These are phyloP conservation scores for Trichomonas vaginalis DNA, from an alignment of 208 protist species.

Conservation along the genomic window DNA sequence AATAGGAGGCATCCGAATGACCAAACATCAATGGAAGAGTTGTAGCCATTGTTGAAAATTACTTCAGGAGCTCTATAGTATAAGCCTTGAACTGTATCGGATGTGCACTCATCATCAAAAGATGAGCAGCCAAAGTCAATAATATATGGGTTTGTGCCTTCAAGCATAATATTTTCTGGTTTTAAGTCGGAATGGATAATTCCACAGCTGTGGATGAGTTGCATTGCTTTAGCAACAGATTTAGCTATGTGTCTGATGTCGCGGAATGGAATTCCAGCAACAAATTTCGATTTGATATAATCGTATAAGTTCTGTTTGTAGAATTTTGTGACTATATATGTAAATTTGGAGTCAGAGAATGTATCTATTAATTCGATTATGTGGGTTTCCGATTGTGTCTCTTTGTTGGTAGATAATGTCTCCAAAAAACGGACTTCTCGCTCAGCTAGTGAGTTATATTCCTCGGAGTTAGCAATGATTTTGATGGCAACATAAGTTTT, in stretches of 20 bases:
- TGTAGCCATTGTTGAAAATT: slow-evolving; percentile 32
- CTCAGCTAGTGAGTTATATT: neutral
- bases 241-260: neutral
- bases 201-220: neutral
- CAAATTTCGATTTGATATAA: neutral
- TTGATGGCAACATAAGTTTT: too few relatives aligned
- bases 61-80: slow-evolving; percentile 47
- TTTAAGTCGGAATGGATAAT: slow-evolving; percentile 45
- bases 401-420: neutral
- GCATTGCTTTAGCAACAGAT: neutral
- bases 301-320: neutral
- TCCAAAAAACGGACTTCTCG: neutral
- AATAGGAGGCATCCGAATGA: slow-evolving; percentile 35
- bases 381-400: neutral
- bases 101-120: slow-evolving; percentile 32
- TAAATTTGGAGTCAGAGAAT: neutral
- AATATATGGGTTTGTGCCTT: slow-evolving; percentile 18
- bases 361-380: neutral
- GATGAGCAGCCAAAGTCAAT: slow-evolving; percentile 40
- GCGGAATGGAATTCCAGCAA: neutral
- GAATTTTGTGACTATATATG: neutral
- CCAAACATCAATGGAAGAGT: slow-evolving; percentile 40
- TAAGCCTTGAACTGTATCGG: slow-evolving; percentile 37
- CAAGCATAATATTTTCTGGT: slow-evolving; percentile 47
- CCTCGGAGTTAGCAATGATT: too few relatives aligned